Conservation (phyloP, 257 asterid species). For the Scutellaria baicalensis region DNA sequence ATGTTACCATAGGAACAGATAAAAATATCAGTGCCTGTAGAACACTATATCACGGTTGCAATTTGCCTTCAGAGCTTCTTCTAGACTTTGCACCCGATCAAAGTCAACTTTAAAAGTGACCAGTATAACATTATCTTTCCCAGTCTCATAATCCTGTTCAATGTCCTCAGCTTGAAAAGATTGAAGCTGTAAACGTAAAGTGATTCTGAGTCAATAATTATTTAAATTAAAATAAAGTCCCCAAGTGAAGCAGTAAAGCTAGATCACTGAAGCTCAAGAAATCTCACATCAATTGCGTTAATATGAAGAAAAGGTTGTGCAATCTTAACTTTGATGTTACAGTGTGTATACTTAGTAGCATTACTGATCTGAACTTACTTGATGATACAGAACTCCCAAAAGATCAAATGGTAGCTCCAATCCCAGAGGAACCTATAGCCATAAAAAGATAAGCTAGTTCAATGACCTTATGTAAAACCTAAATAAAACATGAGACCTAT, state of each 20-base stretch:
- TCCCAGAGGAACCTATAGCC: conserved; percentile 73
- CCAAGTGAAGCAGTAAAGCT: not conserved
- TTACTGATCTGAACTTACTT: conserved; percentile 35
- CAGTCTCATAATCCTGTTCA: conserved; percentile 90
- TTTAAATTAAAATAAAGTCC: no score
- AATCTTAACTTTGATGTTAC: not conserved
- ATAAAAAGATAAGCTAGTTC: not conserved
- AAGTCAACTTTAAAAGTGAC: conserved; percentile 84
- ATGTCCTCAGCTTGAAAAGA: conserved; percentile 80
- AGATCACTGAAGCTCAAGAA: not conserved
- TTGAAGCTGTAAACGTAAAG: conserved; percentile 60
- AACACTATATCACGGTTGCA: conserved; percentile 88
- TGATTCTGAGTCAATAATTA: not conserved
- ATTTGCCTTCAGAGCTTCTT: conserved; percentile 69
- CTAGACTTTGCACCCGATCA: conserved; percentile 61
- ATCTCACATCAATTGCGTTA: not conserved
- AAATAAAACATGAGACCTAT: not conserved
- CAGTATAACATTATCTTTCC: conserved; percentile 70
- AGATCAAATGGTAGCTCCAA: conserved; percentile 77
- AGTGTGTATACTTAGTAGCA: not conserved
- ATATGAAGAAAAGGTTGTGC: not conserved
- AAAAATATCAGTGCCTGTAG: no score
- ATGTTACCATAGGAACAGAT: no score
- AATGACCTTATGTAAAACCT: not conserved
- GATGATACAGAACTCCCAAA: conserved; percentile 81